A percentile compares a stretch with the other conserved stretches of the same genome.
These are phyloP conservation scores for Citrus sp. DNA, from an alignment of 345 rosid species.

Conservation along the genomic window DNA sequence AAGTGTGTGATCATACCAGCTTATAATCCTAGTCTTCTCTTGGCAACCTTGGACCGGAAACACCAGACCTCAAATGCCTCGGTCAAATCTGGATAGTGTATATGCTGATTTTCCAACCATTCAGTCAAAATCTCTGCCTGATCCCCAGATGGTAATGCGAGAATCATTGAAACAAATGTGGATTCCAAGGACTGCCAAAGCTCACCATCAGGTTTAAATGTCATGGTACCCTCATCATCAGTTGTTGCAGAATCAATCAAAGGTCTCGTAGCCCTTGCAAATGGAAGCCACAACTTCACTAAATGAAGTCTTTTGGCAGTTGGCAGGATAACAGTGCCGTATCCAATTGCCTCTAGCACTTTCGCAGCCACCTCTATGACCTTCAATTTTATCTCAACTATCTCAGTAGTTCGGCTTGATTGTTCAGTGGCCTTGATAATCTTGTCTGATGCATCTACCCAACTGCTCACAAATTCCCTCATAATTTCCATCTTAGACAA, in stretches of 20 bases:
- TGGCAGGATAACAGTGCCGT: constrained; percentile 70
- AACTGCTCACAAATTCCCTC: constrained; percentile 62
- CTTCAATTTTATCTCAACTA: constrained; percentile 46
- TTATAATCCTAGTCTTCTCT: constrained; percentile 52
- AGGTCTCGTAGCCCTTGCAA: constrained; percentile 64
- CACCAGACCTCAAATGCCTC: constrained; percentile 96
- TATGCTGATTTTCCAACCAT: constrained; percentile 59
- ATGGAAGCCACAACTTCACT: constrained; percentile 87
- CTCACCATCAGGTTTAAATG: constrained; percentile 55
- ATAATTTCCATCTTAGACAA: constrained; percentile 69
- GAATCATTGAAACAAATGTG: constrained; percentile 63
- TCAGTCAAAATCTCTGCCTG: constrained; percentile 80
- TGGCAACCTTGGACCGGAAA: constrained; percentile 73
- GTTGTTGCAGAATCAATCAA: constrained; percentile 39
- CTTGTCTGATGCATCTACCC: constrained; percentile 79
- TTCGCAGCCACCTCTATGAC: constrained; percentile 64
- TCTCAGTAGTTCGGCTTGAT: constrained; percentile 30
- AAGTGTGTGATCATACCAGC: constrained; percentile 4
- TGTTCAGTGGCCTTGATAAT: constrained; percentile 40
- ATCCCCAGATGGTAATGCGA: constrained; percentile 74
- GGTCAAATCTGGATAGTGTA: constrained; percentile 73
- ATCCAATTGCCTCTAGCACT: constrained; percentile 75
- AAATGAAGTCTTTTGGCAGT: constrained; percentile 57
- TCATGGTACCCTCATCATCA: constrained; percentile 28
- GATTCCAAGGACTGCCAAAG: constrained; percentile 83